Evolutionary conservation across 768 basidiomycete species (phyloP), one percentile per base, ranked within the genome.

Genomic region (Cyathus striatus): DNA sequence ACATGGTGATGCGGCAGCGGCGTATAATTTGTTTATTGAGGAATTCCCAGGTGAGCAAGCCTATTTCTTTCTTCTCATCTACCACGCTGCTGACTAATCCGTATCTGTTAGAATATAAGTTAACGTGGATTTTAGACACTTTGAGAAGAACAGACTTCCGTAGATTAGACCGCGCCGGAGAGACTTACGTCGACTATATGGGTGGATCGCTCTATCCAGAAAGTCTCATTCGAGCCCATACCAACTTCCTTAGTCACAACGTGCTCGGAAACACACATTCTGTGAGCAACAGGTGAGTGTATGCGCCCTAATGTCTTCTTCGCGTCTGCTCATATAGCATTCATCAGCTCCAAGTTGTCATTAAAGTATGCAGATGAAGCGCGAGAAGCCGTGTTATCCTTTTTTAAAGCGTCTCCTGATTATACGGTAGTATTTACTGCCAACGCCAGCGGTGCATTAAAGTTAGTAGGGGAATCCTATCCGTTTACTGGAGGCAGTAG

Each of bases 131-230:
- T 44, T 57, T 88, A 42, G 86, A 88, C 52, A 70, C 76, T 0
- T 71, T 87, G 13, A 77, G 84, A 38, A 68, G 73, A 49, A 79
- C 72, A 0, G 83, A 88, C 58, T 85, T 76, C 49, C 46, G 66
- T 4, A 65, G 84, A 40, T 66, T 86, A 33, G 76, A 81, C 47
- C 73, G 71, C 10, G 64, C 66, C 6, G 78, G 78, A 5, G 86
- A 90, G 64, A 83, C 81, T 6, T 90, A 90, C 46, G 82, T 89
- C 47, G 89, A 91, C 54, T 90, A 86, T 49, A 90, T 90, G 86
- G 89, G 89, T 23, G 87, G 85, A 18, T 76, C 85, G 0, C 66
- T 90, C 24, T 88, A 87, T 49, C 89, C 89, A 9, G 83, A 87
- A 51, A 83, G 80, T 51, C 76, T 91, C 24, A 75, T 90, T 45